phyloP scores from a whole-genome alignment of 2,329 filamentous ascomycete genomes.

The Lasiodiplodia theobromae region DNA sequence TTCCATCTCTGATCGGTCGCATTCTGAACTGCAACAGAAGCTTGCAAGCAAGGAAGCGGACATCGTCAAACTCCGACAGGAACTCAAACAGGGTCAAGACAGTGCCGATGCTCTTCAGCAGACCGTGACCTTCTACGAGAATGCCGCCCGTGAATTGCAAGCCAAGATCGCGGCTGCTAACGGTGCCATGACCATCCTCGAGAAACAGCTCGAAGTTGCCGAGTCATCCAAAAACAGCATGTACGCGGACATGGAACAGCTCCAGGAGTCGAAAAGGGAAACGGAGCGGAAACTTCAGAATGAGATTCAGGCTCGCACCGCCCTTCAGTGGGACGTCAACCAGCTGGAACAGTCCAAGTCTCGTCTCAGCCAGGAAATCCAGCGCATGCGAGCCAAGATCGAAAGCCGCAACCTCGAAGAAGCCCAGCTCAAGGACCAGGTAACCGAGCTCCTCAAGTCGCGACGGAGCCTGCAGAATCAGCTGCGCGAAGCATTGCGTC shows the following conservation, averaged over 20 bases:
- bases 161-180: slow-evolving; percentile 19
- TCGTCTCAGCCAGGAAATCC: slow-evolving; percentile 37
- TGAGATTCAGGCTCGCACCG: slow-evolving; percentile 22
- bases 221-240: slow-evolving; percentile 25
- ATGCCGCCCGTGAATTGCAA: slow-evolving; percentile 19
- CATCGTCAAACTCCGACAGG: slow-evolving; percentile 9
- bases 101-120: slow-evolving; percentile 21
- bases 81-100: slow-evolving; percentile 21
- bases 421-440: slow-evolving; percentile 33
- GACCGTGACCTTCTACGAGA: slow-evolving; percentile 19
- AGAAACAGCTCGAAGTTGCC: slow-evolving; percentile 27
- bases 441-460: slow-evolving; percentile 23
- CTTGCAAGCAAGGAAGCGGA: slow-evolving; percentile 31
- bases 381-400: slow-evolving; percentile 35
- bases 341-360: slow-evolving; percentile 37
- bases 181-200: slow-evolving; percentile 21
- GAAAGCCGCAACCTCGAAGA: slow-evolving; percentile 35
- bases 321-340: slow-evolving; percentile 32
- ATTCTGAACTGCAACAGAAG: slow-evolving; percentile 29
- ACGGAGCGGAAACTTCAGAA: slow-evolving; percentile 20
- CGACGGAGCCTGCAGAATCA: slow-evolving; percentile 28
- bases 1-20: slow-evolving; percentile 36
- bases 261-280: slow-evolving; percentile 12
- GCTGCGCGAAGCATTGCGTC: slow-evolving; percentile 25
- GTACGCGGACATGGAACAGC: slow-evolving; percentile 15